Base-by-base conservation (phyloP, 1,284 basidiomycete species). In the Ceratobasidium sp. region DNA sequence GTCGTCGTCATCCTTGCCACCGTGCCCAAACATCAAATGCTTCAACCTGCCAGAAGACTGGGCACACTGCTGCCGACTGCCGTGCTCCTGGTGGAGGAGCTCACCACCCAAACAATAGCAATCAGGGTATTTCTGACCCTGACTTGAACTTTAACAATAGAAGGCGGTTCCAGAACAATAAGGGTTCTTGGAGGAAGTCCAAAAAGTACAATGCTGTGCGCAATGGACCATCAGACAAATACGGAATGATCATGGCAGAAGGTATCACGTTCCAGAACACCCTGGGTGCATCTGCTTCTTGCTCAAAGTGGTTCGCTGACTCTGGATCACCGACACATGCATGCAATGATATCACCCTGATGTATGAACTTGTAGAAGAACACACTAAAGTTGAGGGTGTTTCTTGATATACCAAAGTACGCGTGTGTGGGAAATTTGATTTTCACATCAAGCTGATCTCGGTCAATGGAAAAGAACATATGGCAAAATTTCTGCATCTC, bases 271-370 rank as follows among this genome's bases (percentile, higher is more conserved):
- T n/a, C n/a, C n/a, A n/a, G n/a, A n/a, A n/a, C n/a, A n/a, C n/a
- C n/a, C n/a, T n/a, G n/a, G n/a, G n/a, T n/a, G n/a, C n/a, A 7
- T 53, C 51, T 6, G n/a, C 27, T n/a, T 53, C 51, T 6, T 53
- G n/a, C 6, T 24, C n/a, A n/a, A 24, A 53, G 27, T 53, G 51
- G 51, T n/a, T 53, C 51, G 51, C 51, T 8, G 51, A 53, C 51
- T 53, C 51, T 53, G 51, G 51, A 53, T 19, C 51, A 19, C n/a
- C n/a, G n/a, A n/a, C 51, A 24, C 51, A 53, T 53, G 27, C 27
- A 53, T 19, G n/a, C 51, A 24, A 24, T 8, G 27, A 53, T 53
- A 19, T 19, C 6, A n/a, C 51, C 51, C 27, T n/a, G 8, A 8
- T 24, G n/a, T 53, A 53, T n/a, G n/a, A 53, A n/a, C 51, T 24